phyloP scores from a whole-genome alignment of 495 filamentous ascomycete species.

The Daldinia vernicosa region DNA sequence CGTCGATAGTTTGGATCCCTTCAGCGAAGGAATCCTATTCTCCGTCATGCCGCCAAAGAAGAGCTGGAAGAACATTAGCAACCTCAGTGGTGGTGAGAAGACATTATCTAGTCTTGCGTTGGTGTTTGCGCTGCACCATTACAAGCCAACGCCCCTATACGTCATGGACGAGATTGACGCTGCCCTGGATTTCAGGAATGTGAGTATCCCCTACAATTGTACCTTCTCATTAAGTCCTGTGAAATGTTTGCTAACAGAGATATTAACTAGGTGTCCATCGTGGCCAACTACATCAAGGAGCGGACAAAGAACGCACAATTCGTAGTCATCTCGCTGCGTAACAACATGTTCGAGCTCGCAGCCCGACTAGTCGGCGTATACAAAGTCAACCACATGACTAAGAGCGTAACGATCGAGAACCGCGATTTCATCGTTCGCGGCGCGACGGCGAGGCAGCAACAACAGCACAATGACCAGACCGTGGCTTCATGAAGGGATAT shows the following conservation, averaged over 20 bases:
- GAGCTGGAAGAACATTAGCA: slow-evolving; percentile 98
- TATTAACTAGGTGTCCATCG: slow-evolving; percentile 83
- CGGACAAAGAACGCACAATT: slow-evolving; percentile 99
- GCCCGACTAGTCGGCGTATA: slow-evolving; percentile 94
- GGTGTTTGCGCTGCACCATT: slow-evolving; percentile 97
- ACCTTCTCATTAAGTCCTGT: not conserved
- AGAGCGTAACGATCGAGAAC: slow-evolving; percentile 96
- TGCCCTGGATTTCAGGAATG: slow-evolving; percentile 95
- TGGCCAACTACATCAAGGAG: slow-evolving; percentile 98
- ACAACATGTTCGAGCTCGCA: slow-evolving; percentile 99
- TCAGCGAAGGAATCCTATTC: slow-evolving; percentile 96
- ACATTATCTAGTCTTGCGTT: slow-evolving; percentile 92
- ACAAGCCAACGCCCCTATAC: slow-evolving; percentile 96
- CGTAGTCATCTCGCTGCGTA: slow-evolving; percentile 95
- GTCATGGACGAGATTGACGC: slow-evolving; percentile 99
- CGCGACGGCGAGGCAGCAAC: slow-evolving; percentile 23
- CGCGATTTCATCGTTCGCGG: slow-evolving; percentile 72
- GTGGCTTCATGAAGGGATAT: slow-evolving; percentile 10
- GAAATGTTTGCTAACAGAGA: not conserved
- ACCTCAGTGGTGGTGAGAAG: slow-evolving; percentile 95
- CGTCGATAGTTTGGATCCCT: slow-evolving; percentile 93
- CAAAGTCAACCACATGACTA: slow-evolving; percentile 99
- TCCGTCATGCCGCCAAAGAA: slow-evolving; percentile 99
- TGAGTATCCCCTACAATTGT: slow-evolving; percentile 58
- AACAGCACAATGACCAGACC: slow-evolving; percentile 25